Conservation (phyloP, 495 filamentous ascomycete species). For the Trichoderma reesei region DNA sequence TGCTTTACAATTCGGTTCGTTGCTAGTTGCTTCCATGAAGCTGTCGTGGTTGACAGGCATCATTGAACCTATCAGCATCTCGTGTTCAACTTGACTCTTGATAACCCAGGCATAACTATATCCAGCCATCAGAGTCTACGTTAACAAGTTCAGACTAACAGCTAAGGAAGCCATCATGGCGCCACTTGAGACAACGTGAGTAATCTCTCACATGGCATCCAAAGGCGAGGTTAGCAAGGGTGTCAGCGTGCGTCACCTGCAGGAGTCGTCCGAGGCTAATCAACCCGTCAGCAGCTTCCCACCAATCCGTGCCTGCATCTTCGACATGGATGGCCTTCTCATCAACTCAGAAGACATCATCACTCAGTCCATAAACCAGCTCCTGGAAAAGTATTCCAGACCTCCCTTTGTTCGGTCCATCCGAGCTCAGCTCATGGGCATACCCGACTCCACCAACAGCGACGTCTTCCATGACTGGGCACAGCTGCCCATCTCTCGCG, state of each 20-base stretch:
- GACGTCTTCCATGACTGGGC: conserved; percentile 54
- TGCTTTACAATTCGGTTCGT: too few relatives aligned
- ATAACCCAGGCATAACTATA: background rate
- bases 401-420: conserved; percentile 66
- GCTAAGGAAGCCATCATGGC: background rate
- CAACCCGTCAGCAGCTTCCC: conserved; percentile 35
- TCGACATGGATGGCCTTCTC: conserved; percentile 87
- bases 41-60: too few relatives aligned
- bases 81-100: background rate
- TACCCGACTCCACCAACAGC: conserved; percentile 45
- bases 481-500: conserved; percentile 58
- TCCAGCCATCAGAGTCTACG: background rate
- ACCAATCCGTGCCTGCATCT: conserved; percentile 71
- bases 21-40: too few relatives aligned
- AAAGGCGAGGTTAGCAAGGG: background rate
- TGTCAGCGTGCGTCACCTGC: background rate
- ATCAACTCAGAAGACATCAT: conserved; percentile 80
- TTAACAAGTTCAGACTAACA: background rate
- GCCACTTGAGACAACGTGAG: background rate
- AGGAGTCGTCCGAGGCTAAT: background rate
- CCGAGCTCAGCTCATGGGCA: conserved; percentile 77
- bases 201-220: background rate
- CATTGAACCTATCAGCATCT: too few relatives aligned
- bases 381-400: conserved; percentile 55
- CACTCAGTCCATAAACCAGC: conserved; percentile 58